Conservation (phyloP, 805 yeast species). For the Saccharomycopsis selenospora region DNA sequence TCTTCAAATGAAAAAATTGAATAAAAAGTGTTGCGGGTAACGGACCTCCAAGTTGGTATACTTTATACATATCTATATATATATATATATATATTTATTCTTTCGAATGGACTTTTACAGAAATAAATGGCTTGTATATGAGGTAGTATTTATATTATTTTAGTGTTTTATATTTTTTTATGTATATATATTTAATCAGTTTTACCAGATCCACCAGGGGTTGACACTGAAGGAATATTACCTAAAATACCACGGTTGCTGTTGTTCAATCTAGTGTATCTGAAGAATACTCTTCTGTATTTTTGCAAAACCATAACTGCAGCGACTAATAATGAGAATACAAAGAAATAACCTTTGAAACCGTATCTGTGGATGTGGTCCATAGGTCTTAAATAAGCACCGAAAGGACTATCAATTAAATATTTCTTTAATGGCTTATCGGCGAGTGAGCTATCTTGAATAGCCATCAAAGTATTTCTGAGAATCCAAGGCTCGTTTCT, state of each 20-base stretch:
- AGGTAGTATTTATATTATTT: too few relatives aligned
- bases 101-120: too few relatives aligned
- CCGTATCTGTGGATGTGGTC: constrained; percentile 41
- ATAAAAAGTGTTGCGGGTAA: too few relatives aligned
- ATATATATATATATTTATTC: too few relatives aligned
- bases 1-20: too few relatives aligned
- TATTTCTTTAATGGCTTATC: constrained; percentile 25
- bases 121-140: too few relatives aligned
- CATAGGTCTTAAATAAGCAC: constrained; percentile 32
- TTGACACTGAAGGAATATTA: constrained; percentile 15
- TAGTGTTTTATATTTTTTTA: too few relatives aligned
- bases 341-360: constrained; percentile 34
- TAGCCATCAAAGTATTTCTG: constrained; percentile 35
- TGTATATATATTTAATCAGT: neutral
- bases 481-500: constrained; percentile 29
- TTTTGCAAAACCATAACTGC: constrained; percentile 5
- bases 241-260: constrained; percentile 19
- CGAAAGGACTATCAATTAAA: constrained; percentile 40
- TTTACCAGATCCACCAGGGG: neutral
- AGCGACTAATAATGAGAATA: constrained; percentile 4
- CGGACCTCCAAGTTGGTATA: too few relatives aligned
- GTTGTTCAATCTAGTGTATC: constrained; percentile 1
- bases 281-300: constrained; percentile 4
- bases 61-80: too few relatives aligned
- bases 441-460: constrained; percentile 24